Evolutionary conservation across 2,329 filamentous ascomycete species (phyloP).

Genomic region (Grosmannia serpens): DNA sequence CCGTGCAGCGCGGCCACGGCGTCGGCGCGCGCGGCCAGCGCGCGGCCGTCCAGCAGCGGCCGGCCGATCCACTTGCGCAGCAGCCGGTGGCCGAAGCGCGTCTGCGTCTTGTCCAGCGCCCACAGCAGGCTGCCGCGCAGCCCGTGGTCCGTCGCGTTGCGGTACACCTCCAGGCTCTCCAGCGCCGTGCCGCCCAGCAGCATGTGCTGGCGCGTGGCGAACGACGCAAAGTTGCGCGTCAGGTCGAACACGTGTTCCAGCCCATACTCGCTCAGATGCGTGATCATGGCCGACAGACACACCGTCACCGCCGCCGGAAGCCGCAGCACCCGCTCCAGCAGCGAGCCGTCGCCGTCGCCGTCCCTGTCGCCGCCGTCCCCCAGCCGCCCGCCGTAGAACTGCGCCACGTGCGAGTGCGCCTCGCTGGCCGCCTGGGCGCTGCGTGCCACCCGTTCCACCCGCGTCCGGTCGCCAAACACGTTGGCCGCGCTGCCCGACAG

Average conservation of each 20-base stretch:
- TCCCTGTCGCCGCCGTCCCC: slow-evolving; percentile 35
- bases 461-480: slow-evolving; percentile 80
- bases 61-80: slow-evolving; percentile 92
- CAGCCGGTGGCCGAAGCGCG: slow-evolving; percentile 76
- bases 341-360: slow-evolving; percentile 9
- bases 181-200: slow-evolving; percentile 89
- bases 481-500: slow-evolving; percentile 82
- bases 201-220: slow-evolving; percentile 92
- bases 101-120: slow-evolving; percentile 87
- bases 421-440: slow-evolving; percentile 65
- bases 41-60: slow-evolving; percentile 65
- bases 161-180: slow-evolving; percentile 88
- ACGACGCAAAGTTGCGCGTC: slow-evolving; percentile 94
- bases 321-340: slow-evolving; percentile 73
- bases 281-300: slow-evolving; percentile 94
- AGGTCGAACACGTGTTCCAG: slow-evolving; percentile 91
- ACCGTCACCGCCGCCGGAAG: slow-evolving; percentile 79
- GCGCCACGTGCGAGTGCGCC: slow-evolving; percentile 77
- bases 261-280: slow-evolving; percentile 80
- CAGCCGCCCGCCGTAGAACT: slow-evolving; percentile 71
- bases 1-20: slow-evolving; percentile 80
- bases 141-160: slow-evolving; percentile 80
- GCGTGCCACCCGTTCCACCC: slow-evolving; percentile 64
- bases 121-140: slow-evolving; percentile 87
- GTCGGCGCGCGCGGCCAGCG: slow-evolving; percentile 65